Evolutionary conservation across 768 basidiomycete genomes (phyloP).

Genomic region (Trametes meyenii): DNA sequence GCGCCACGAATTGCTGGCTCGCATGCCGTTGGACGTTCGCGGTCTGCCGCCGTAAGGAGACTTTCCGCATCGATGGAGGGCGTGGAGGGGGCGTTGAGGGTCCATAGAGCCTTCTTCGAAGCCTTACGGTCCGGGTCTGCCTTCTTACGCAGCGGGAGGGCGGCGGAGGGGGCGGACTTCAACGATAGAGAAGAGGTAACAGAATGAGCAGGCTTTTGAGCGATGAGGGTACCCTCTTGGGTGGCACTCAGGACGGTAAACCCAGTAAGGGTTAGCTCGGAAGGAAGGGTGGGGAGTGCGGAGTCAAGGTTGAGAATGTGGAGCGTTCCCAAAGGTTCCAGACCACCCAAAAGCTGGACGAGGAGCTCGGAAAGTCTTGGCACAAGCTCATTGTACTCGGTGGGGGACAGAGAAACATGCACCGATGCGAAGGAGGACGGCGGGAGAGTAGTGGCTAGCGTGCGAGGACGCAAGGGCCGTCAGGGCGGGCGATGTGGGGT

Average conservation of each 20-base stretch:
- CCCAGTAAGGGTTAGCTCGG: constrained; percentile 66
- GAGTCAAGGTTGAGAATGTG: constrained; percentile 60
- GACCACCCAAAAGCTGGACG: constrained; percentile 57
- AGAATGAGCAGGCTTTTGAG: constrained; percentile 67
- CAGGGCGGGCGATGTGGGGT: not conserved
- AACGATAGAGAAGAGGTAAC: constrained; percentile 45
- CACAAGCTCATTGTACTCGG: constrained; percentile 62
- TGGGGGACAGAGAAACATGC: constrained; percentile 63
- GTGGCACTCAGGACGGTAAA: constrained; percentile 57
- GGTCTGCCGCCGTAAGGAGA: constrained; percentile 83
- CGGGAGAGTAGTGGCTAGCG: constrained; percentile 58
- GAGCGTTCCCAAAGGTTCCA: constrained; percentile 70
- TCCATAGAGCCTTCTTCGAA: constrained; percentile 89
- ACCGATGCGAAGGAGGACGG: constrained; percentile 63
- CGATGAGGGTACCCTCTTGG: constrained; percentile 52
- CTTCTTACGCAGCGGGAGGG: constrained; percentile 56
- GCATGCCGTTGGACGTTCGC: constrained; percentile 75
- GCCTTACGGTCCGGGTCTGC: constrained; percentile 60
- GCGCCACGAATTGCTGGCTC: constrained; percentile 58
- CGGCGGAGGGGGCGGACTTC: constrained; percentile 38
- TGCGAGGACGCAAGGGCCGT: not conserved
- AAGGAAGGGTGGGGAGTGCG: constrained; percentile 47
- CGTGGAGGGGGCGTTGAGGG: constrained; percentile 68
- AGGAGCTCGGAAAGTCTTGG: constrained; percentile 60
- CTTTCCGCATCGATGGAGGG: constrained; percentile 81